Percentiles rank a stretch among this genome's conserved stretches.
Conservation (phyloP, 2,329 filamentous ascomycete genomes). For the Beauveria caledonica region DNA sequence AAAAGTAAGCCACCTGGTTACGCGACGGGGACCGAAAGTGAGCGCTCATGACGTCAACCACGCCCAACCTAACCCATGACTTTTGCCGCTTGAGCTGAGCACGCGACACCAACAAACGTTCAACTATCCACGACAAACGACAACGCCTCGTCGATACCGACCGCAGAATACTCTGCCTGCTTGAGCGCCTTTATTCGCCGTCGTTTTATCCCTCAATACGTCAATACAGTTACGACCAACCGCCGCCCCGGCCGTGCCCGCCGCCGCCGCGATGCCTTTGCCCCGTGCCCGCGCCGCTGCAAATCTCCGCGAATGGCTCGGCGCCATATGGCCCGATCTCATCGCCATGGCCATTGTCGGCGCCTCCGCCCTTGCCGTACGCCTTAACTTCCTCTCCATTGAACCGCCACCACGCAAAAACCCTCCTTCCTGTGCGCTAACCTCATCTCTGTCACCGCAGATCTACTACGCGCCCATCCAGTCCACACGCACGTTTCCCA, state of each 20-base stretch:
- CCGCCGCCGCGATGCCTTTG: conserved; percentile 1
- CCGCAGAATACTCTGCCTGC: neutral
- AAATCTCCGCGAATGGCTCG: conserved; percentile 42
- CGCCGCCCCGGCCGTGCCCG: neutral
- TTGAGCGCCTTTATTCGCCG: neutral
- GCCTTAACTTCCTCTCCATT: neutral
- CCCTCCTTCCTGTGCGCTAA: too few relatives aligned
- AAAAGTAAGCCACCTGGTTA: too few relatives aligned
- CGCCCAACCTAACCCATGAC: neutral
- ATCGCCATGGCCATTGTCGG: conserved; percentile 49
- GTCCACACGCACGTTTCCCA: conserved; percentile 51
- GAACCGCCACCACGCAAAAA: too few relatives aligned
- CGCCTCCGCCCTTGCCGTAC: conserved; percentile 22
- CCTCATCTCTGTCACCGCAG: too few relatives aligned
- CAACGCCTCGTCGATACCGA: too few relatives aligned
- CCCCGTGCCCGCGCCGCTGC: neutral
- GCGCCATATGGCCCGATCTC: conserved; percentile 50
- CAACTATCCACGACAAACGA: neutral
- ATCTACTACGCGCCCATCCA: conserved; percentile 47
- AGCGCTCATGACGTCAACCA: conserved; percentile 10
- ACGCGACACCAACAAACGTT: conserved; percentile 1
- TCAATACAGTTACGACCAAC: too few relatives aligned
- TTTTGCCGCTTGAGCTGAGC: neutral
- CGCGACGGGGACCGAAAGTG: too few relatives aligned
- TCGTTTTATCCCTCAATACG: neutral